Evolutionary conservation across 169 alveolate genomes (phyloP).

Genomic region (Babesia ovis): DNA sequence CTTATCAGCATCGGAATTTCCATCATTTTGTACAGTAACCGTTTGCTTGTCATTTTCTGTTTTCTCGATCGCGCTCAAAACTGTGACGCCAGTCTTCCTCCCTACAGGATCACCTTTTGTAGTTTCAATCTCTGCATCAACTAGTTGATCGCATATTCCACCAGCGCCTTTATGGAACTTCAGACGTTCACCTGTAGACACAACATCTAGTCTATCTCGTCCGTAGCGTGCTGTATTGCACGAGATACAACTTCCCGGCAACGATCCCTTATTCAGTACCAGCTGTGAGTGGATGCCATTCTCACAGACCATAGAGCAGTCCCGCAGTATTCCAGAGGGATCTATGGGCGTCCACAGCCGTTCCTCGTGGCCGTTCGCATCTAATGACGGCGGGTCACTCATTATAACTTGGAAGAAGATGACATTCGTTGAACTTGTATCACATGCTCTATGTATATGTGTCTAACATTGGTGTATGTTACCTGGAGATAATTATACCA

Average conservation of each 20-base stretch:
- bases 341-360: slow-evolving; percentile 35
- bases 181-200: slow-evolving; percentile 31
- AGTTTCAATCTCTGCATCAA: background rate
- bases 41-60: too few relatives aligned
- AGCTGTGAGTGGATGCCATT: slow-evolving; percentile 19
- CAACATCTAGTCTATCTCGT: background rate
- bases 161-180: background rate
- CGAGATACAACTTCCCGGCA: background rate
- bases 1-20: background rate
- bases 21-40: background rate
- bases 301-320: background rate
- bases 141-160: background rate
- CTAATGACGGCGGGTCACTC: background rate
- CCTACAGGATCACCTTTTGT: background rate
- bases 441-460: too few relatives aligned
- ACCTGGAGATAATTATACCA: too few relatives aligned
- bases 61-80: background rate
- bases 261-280: slow-evolving; percentile 1
- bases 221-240: background rate
- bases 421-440: too few relatives aligned
- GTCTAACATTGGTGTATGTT: too few relatives aligned
- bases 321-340: slow-evolving; percentile 27
- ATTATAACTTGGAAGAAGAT: too few relatives aligned
- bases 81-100: background rate
- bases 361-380: background rate